A percentile compares a stretch with the other conserved stretches of the same genome.
Evolutionary conservation across 202 grass and related monocot genomes (phyloP).

Genomic region (Alloteropsis angusta): DNA sequence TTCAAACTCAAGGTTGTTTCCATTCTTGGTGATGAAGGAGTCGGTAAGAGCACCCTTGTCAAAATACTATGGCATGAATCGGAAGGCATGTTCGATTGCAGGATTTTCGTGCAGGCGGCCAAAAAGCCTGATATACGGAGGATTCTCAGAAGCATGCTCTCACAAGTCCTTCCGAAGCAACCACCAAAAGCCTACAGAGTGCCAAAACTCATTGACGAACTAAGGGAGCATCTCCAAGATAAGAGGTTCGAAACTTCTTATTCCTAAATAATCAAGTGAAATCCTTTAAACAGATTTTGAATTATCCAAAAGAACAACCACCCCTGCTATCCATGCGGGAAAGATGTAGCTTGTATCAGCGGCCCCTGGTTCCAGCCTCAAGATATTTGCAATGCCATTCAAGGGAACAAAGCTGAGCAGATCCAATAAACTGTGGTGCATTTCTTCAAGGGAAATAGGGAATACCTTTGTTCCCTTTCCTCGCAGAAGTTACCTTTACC

Average conservation of each 20-base stretch:
- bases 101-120: neutral
- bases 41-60: neutral
- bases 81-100: neutral
- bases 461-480: too few relatives aligned
- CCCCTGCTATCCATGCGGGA: too few relatives aligned
- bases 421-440: too few relatives aligned
- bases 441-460: too few relatives aligned
- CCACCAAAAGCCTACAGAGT: neutral
- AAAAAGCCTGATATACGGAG: neutral
- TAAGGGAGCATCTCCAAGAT: neutral
- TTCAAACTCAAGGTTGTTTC: conserved; percentile 10
- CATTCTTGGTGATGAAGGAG: neutral
- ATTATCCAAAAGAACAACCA: too few relatives aligned
- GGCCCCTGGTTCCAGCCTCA: too few relatives aligned
- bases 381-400: too few relatives aligned
- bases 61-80: neutral
- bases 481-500: too few relatives aligned
- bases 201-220: neutral
- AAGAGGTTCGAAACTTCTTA: neutral
- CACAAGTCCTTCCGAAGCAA: neutral
- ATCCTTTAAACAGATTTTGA: too few relatives aligned
- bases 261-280: too few relatives aligned
- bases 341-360: too few relatives aligned
- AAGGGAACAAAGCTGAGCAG: too few relatives aligned
- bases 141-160: conserved; percentile 16